A percentile compares a stretch with the other conserved stretches of the same genome.
Evolutionary conservation across 2,329 filamentous ascomycete genomes (phyloP).

Genomic region (Cryphonectria parasitica): DNA sequence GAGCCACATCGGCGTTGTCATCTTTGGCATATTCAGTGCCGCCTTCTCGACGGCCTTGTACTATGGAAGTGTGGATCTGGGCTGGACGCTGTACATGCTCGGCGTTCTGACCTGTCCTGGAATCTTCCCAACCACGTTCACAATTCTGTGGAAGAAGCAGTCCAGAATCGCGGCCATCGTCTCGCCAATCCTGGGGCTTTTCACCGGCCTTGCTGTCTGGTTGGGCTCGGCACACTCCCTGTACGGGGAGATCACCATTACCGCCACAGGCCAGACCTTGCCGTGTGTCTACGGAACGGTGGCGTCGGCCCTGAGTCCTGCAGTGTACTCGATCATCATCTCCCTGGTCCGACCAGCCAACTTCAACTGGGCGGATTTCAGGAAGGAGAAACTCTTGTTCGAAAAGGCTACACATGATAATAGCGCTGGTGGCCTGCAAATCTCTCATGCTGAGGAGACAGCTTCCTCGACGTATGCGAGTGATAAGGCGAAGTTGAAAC

Average conservation of each 20-base stretch:
- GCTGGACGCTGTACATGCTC: slow-evolving; percentile 60
- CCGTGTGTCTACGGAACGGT: slow-evolving; percentile 59
- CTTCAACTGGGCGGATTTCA: slow-evolving; percentile 37
- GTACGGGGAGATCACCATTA: slow-evolving; percentile 51
- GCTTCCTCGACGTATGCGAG: slow-evolving; percentile 34
- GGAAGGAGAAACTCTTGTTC: slow-evolving; percentile 47
- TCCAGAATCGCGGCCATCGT: slow-evolving; percentile 53
- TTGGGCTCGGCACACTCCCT: slow-evolving; percentile 50
- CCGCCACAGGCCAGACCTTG: slow-evolving; percentile 51
- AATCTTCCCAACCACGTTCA: slow-evolving; percentile 57
- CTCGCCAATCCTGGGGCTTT: slow-evolving; percentile 51
- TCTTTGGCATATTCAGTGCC: slow-evolving; percentile 55
- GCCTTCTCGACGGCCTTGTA: slow-evolving; percentile 56
- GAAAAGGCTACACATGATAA: slow-evolving; percentile 30
- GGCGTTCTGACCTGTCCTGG: slow-evolving; percentile 57
- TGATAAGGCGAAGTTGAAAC: slow-evolving; percentile 45
- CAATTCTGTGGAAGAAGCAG: slow-evolving; percentile 56
- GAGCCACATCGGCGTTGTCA: slow-evolving; percentile 56
- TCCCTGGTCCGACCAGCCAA: slow-evolving; percentile 25
- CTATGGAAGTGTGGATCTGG: slow-evolving; percentile 57
- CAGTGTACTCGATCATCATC: slow-evolving; percentile 26
- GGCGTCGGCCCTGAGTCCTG: slow-evolving; percentile 45
- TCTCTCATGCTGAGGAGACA: slow-evolving; percentile 32
- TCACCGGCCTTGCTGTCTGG: slow-evolving; percentile 57
- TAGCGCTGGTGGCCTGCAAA: slow-evolving; percentile 9